Conservation (phyloP, 2,329 filamentous ascomycete genomes). For the Trichoderma oligosporum region DNA sequence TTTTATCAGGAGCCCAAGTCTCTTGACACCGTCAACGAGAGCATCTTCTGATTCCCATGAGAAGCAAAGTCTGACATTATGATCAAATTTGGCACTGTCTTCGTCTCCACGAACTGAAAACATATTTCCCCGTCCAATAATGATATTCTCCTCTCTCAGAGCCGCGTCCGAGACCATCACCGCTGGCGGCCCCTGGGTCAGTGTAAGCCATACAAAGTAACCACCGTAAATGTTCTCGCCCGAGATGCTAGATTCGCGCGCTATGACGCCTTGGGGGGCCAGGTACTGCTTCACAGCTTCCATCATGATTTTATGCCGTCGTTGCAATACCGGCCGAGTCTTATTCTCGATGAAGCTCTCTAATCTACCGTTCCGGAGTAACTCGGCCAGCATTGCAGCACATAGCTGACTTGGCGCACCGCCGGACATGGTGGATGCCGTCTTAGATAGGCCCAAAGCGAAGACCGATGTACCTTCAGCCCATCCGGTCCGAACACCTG, state of each 20-base stretch:
- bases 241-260: conserved; percentile 37
- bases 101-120: conserved; percentile 65
- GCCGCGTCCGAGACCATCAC: conserved; percentile 56
- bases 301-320: conserved; percentile 50
- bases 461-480: conserved; percentile 63
- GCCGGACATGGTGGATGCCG: conserved; percentile 52
- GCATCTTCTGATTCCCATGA: conserved; percentile 66
- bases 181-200: conserved; percentile 51
- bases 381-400: conserved; percentile 48
- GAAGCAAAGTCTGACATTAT: conserved; percentile 64
- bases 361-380: conserved; percentile 45
- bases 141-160: conserved; percentile 59
- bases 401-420: conserved; percentile 56
- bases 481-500: conserved; percentile 86
- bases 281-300: conserved; percentile 57
- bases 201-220: conserved; percentile 78
- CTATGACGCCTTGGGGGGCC: conserved; percentile 56
- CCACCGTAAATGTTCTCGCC: conserved; percentile 61
- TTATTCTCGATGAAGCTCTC: conserved; percentile 41
- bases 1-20: conserved; percentile 50
- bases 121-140: conserved; percentile 63
- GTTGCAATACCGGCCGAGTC: conserved; percentile 44
- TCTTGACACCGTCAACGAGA: conserved; percentile 63
- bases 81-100: conserved; percentile 51
- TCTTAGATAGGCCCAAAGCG: conserved; percentile 48